Percentiles rank a stretch among this genome's conserved stretches.
Evolutionary conservation across 805 yeast species (phyloP).

Genomic region (Ogataea dorogensis): DNA sequence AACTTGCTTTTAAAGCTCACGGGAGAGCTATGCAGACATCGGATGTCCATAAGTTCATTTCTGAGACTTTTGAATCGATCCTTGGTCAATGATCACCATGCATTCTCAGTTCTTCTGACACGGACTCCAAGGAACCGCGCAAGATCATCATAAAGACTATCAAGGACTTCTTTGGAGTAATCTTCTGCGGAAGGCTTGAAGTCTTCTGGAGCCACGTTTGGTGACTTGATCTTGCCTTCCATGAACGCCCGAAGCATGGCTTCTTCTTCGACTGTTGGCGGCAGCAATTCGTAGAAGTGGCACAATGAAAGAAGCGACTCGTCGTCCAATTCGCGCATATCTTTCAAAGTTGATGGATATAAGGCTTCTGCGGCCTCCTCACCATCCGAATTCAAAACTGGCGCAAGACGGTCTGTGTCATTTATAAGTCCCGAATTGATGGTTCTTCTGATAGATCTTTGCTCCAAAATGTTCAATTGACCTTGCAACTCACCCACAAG

Average conservation of each 20-base stretch:
- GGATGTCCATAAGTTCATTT: constrained; percentile 69
- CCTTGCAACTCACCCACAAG: constrained; percentile 88
- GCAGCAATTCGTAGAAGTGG: constrained; percentile 72
- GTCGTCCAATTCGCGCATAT: constrained; percentile 48
- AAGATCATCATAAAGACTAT: constrained; percentile 57
- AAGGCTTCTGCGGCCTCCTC: constrained; percentile 51
- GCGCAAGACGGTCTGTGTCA: constrained; percentile 51
- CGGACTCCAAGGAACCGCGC: constrained; percentile 68
- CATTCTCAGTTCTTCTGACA: constrained; percentile 45
- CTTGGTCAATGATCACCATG: constrained; percentile 40
- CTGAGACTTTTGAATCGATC: constrained; percentile 41
- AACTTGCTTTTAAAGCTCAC: constrained; percentile 58
- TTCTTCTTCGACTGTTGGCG: constrained; percentile 58
- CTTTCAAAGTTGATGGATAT: constrained; percentile 60
- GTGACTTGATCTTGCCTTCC: constrained; percentile 47
- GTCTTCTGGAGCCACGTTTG: constrained; percentile 32
- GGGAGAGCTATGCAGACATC: constrained; percentile 86
- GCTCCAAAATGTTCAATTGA: constrained; percentile 77
- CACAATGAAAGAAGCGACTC: constrained; percentile 52
- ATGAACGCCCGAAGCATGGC: constrained; percentile 49
- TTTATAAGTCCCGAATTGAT: constrained; percentile 54
- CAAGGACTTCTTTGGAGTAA: constrained; percentile 47
- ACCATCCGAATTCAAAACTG: constrained; percentile 79
- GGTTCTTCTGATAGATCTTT: constrained; percentile 68
- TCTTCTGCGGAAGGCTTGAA: constrained; percentile 32